A percentile compares a stretch with the other conserved stretches of the same genome.
phyloP scores from a whole-genome alignment of 495 filamentous ascomycete genomes.

The Podospora fimiseda region DNA sequence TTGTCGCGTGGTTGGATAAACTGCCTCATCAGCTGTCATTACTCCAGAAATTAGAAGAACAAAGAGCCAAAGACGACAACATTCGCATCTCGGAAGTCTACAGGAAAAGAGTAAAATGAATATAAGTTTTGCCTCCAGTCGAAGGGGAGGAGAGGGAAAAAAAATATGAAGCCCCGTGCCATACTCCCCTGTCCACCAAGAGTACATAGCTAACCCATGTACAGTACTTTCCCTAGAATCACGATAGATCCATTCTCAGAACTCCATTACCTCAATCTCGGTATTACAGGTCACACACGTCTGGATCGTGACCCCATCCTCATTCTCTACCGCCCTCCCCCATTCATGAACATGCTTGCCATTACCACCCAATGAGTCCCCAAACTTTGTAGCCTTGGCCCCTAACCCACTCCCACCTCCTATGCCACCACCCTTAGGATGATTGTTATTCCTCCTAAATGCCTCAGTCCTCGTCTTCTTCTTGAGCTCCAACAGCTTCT shows the following conservation, averaged over 20 bases:
- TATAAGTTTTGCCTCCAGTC: too few species aligned
- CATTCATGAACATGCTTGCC: constrained; percentile 88
- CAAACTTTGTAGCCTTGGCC: constrained; percentile 61
- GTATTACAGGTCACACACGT: constrained; percentile 86
- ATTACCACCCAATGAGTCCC: constrained; percentile 59
- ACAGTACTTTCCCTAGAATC: too few species aligned
- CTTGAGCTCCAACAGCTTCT: constrained; percentile 81
- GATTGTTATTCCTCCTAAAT: constrained; percentile 54
- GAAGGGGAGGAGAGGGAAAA: too few species aligned
- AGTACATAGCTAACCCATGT: background rate
- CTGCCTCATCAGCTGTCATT: too few species aligned
- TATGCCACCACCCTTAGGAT: constrained; percentile 35
- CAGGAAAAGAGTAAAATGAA: too few species aligned
- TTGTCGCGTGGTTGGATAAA: too few species aligned
- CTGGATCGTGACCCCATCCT: constrained; percentile 74
- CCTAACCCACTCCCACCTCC: constrained; percentile 10
- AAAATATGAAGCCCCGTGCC: too few species aligned
- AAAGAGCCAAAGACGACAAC: too few species aligned
- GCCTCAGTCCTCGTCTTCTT: constrained; percentile 89
- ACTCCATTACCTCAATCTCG: constrained; percentile 94
- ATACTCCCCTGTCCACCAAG: background rate
- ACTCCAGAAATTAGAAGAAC: too few species aligned
- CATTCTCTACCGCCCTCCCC: constrained; percentile 73
- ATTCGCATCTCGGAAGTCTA: too few species aligned
- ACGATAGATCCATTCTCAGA: too few species aligned